Evolutionary conservation across 306 rosid species (phyloP), one percentile per base, ranked within the genome.

Genomic region (Castanospermum australe): DNA sequence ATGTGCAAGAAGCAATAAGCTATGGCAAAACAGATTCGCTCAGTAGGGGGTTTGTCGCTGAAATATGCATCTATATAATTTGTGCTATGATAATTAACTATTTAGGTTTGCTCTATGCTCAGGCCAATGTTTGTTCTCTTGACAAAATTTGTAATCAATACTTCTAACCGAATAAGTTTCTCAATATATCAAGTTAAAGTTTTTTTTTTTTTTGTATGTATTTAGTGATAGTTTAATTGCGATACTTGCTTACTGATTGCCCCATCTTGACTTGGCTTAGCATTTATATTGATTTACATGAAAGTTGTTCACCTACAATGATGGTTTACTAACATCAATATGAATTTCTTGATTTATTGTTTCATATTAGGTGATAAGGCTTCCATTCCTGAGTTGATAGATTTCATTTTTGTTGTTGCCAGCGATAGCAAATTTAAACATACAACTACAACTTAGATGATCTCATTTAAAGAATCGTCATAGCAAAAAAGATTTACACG

Each of bases 381-480:
- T 57, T 82, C 90, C 5, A 18, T 88, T 61, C 72, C 81, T 81
- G 88, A 83, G 64, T 73, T 90, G 59, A 89, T 90, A 79, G 87
- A 88, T 73, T 84, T 83, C 67, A 88, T 90, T 65, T 51, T 80
- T 41, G 94, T 92, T 65, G 85, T n/a, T n/a, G n/a, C n/a, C n/a
- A n/a, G n/a, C n/a, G n/a, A n/a, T n/a, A n/a, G n/a, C n/a, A n/a
- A n/a, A n/a, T n/a, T n/a, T n/a, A n/a, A n/a, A n/a, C n/a, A n/a
- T n/a, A n/a, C n/a, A n/a, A n/a, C n/a, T n/a, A n/a, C n/a, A n/a
- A n/a, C n/a, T n/a, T n/a, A n/a, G n/a, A n/a, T n/a, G n/a, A n/a
- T n/a, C n/a, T n/a, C n/a, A n/a, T n/a, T n/a, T n/a, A n/a, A n/a
- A n/a, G n/a, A n/a, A n/a, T n/a, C n/a, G n/a, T n/a, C n/a, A n/a